These are phyloP conservation scores for Penicillium paxilli DNA, from an alignment of 495 filamentous ascomycete genomes.

Conservation along the genomic window DNA sequence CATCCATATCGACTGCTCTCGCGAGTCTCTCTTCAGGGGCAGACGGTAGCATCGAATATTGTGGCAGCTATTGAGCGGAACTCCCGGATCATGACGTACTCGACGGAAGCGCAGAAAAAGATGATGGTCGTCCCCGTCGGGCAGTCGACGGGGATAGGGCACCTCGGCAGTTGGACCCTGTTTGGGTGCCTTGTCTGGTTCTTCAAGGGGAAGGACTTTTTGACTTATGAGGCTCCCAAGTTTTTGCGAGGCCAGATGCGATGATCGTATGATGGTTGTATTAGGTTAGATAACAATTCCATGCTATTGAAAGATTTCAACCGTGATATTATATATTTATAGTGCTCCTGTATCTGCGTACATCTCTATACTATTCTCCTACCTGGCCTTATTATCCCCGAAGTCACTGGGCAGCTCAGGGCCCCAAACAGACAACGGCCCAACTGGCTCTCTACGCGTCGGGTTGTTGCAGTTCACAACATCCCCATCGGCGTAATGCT, in stretches of 20 bases:
- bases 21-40: slow-evolving; percentile 2
- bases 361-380: not conserved
- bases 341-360: no score
- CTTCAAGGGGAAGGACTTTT: slow-evolving; percentile 13
- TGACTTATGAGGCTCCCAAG: slow-evolving; percentile 8
- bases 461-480: slow-evolving; percentile 7
- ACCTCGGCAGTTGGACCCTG: slow-evolving; percentile 6
- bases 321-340: no score
- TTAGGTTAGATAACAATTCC: no score
- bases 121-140: slow-evolving; percentile 13
- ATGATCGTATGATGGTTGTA: not conserved
- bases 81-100: not conserved
- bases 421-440: not conserved
- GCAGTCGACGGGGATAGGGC: slow-evolving; percentile 6
- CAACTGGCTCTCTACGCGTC: not conserved
- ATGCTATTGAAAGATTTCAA: no score
- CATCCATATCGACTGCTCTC: slow-evolving; percentile 9
- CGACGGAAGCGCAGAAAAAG: not conserved
- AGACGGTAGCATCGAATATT: slow-evolving; percentile 7
- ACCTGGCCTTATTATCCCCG: not conserved
- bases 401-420: slow-evolving; percentile 1
- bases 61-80: not conserved
- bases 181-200: slow-evolving; percentile 7
- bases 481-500: slow-evolving; percentile 20
- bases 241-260: slow-evolving; percentile 5